Evolutionary conservation across 2,329 filamentous ascomycete genomes (phyloP).

Genomic region (Acarospora socialis): DNA sequence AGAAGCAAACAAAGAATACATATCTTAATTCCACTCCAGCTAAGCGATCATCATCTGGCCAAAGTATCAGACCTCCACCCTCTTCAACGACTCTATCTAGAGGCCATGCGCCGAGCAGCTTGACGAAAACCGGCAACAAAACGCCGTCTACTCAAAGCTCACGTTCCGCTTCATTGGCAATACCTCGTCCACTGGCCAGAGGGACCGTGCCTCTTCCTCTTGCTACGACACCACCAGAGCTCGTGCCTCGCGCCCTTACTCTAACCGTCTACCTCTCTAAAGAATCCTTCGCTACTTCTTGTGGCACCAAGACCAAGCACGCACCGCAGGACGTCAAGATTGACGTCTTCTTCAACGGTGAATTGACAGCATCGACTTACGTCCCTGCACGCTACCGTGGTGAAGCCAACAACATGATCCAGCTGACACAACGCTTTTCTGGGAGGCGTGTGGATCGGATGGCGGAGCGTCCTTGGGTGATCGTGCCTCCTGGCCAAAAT

Average conservation of each 20-base stretch:
- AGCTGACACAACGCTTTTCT: slow-evolving; percentile 20
- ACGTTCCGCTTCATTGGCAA: too few relatives aligned
- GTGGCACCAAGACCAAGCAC: slow-evolving; percentile 2
- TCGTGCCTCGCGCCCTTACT: slow-evolving; percentile 15
- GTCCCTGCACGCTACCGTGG: slow-evolving; percentile 13
- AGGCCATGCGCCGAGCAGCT: too few relatives aligned
- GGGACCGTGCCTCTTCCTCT: too few relatives aligned
- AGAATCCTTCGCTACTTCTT: slow-evolving; percentile 20
- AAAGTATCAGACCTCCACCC: too few relatives aligned
- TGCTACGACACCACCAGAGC: too few relatives aligned
- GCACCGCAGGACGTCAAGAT: slow-evolving; percentile 27
- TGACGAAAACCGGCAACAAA: too few relatives aligned
- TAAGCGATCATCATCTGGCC: too few relatives aligned
- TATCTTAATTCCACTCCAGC: too few relatives aligned
- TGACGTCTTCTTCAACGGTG: slow-evolving; percentile 35
- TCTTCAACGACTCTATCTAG: too few relatives aligned
- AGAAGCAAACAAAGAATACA: too few relatives aligned
- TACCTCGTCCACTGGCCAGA: too few relatives aligned
- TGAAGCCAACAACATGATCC: slow-evolving; percentile 5
- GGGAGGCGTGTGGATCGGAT: slow-evolving; percentile 26
- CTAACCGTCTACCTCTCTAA: slow-evolving; percentile 17
- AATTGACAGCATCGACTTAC: slow-evolving; percentile 23
- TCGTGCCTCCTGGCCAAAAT: slow-evolving; percentile 20
- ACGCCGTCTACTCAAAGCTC: too few relatives aligned
- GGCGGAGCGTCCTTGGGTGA: slow-evolving; percentile 31